phyloP scores from a whole-genome alignment of 106 monocot genomes.

The Posidonia australis region DNA sequence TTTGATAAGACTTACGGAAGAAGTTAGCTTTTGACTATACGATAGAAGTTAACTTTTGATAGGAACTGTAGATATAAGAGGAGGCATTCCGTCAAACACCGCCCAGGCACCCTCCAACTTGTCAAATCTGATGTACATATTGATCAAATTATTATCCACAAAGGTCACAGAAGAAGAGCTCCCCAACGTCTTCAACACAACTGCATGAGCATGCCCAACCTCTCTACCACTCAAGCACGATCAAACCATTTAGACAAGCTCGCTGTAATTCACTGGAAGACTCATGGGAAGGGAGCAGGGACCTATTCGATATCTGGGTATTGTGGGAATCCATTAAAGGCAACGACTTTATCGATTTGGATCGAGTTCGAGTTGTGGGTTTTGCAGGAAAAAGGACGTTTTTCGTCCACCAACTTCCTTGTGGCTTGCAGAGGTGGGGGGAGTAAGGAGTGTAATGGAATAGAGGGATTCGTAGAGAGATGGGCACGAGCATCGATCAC shows the following conservation, averaged over 20 bases:
- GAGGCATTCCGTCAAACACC: constrained; percentile 63
- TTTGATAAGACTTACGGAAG: too few species aligned
- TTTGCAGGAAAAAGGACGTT: background rate
- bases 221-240: constrained; percentile 34
- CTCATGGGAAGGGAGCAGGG: background rate
- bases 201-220: constrained; percentile 37
- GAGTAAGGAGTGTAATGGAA: background rate
- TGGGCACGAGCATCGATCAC: background rate
- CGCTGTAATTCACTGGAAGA: constrained; percentile 5
- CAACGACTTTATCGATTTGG: too few species aligned
- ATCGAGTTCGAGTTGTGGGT: background rate
- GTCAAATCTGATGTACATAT: constrained; percentile 40
- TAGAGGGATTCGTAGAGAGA: background rate
- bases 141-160: constrained; percentile 60
- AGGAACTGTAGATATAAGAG: too few species aligned
- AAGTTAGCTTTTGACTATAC: too few species aligned
- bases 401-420: background rate
- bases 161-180: constrained; percentile 19
- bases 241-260: constrained; percentile 23
- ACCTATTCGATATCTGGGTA: background rate
- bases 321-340: too few species aligned
- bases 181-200: constrained; percentile 21
- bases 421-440: background rate
- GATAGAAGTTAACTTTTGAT: too few species aligned
- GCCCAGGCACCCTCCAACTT: constrained; percentile 30